These are phyloP conservation scores for Scedosporium minutisporum DNA, from an alignment of 2,329 filamentous ascomycete species.

Conservation along the genomic window DNA sequence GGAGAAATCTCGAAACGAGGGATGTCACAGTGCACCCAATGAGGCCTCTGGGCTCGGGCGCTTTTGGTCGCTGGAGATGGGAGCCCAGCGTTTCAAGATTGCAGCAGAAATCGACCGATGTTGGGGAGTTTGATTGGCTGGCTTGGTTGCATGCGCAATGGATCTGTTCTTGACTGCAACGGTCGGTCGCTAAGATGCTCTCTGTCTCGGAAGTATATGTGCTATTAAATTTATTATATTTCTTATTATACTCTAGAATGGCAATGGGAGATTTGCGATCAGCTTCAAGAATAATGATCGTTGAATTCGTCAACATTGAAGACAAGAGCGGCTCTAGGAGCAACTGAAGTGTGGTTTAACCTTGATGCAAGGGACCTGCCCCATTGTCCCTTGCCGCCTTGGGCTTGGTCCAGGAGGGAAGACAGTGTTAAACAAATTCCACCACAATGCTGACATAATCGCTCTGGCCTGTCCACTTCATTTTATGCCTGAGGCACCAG, in stretches of 20 bases:
- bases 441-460: background rate
- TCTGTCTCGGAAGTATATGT: background rate
- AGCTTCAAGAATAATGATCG: too few species aligned
- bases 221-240: background rate
- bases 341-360: too few species aligned
- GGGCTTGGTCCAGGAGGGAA: background rate
- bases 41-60: slow-evolving; percentile 6
- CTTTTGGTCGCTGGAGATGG: slow-evolving; percentile 9
- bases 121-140: background rate
- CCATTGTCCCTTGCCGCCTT: too few species aligned
- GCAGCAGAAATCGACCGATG: slow-evolving; percentile 18
- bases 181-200: background rate
- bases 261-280: background rate
- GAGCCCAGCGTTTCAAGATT: slow-evolving; percentile 34
- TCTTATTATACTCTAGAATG: background rate
- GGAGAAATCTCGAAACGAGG: slow-evolving; percentile 16
- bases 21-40: slow-evolving; percentile 15
- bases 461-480: background rate
- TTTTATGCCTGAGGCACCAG: background rate
- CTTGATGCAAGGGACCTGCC: too few species aligned
- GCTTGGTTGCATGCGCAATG: background rate
- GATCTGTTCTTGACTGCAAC: background rate
- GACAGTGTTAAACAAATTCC: background rate
- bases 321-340: too few species aligned
- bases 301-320: too few species aligned